Evolutionary conservation across 257 asterid species (phyloP).

Genomic region (Leonotis leonurus): DNA sequence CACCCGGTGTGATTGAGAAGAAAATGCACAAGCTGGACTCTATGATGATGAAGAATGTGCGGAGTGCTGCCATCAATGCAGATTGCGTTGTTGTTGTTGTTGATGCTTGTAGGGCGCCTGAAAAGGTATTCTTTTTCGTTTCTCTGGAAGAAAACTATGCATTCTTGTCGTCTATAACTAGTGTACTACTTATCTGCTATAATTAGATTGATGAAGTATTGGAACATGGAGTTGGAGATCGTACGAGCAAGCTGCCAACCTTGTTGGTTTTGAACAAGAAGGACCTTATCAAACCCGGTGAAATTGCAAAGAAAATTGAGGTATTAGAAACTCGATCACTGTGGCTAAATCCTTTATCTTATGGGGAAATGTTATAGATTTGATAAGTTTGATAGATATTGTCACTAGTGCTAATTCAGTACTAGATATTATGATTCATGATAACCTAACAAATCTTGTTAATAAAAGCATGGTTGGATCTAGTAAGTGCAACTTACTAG

Average conservation of each 20-base stretch:
- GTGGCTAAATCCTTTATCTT: no score
- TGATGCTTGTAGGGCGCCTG: slow-evolving; percentile 77
- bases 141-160: neutral
- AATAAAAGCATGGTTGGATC: neutral
- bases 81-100: slow-evolving; percentile 87
- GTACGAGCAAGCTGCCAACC: slow-evolving; percentile 55
- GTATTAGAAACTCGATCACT: no score
- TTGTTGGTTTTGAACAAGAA: slow-evolving; percentile 86
- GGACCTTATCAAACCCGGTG: slow-evolving; percentile 96
- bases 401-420: no score
- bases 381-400: no score
- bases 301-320: slow-evolving; percentile 93
- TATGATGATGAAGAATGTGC: slow-evolving; percentile 96
- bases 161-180: slow-evolving; percentile 8
- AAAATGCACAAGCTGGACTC: slow-evolving; percentile 90
- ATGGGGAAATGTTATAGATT: no score
- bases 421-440: neutral
- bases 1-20: slow-evolving; percentile 97
- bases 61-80: slow-evolving; percentile 83
- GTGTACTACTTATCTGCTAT: neutral
- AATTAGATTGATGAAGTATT: slow-evolving; percentile 79
- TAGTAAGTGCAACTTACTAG: neutral
- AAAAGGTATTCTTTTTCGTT: slow-evolving; percentile 45
- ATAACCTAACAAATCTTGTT: neutral
- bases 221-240: slow-evolving; percentile 69